Evolutionary conservation across 495 filamentous ascomycete genomes (phyloP).

Genomic region (Lineolata rhizophorae): DNA sequence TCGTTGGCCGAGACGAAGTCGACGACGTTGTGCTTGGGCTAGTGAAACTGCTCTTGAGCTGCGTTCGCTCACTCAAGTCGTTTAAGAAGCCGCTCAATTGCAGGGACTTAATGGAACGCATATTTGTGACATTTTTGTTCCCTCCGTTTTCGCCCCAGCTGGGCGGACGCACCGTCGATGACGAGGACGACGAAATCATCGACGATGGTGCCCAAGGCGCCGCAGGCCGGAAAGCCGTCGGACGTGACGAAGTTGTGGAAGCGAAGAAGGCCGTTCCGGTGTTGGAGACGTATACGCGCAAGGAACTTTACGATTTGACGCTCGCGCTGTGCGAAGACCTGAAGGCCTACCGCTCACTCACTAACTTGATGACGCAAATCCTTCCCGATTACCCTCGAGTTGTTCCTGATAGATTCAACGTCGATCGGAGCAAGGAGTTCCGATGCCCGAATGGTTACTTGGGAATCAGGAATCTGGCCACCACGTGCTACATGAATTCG

Average conservation of each 20-base stretch:
- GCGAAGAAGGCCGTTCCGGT: slow-evolving; percentile 18
- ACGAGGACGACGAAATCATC: too few species aligned
- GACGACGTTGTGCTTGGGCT: slow-evolving; percentile 27
- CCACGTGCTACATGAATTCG: slow-evolving; percentile 96
- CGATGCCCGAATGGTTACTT: slow-evolving; percentile 58
- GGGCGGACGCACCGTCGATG: too few species aligned
- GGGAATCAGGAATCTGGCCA: slow-evolving; percentile 73
- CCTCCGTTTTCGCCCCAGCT: slow-evolving; percentile 31
- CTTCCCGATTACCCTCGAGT: background rate
- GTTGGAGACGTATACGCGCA: slow-evolving; percentile 32
- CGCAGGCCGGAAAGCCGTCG: too few species aligned
- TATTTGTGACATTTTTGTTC: slow-evolving; percentile 53
- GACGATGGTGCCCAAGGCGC: too few species aligned
- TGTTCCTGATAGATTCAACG: too few species aligned
- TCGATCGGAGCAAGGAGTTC: slow-evolving; percentile 45
- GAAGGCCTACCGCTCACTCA: too few species aligned
- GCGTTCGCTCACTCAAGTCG: too few species aligned
- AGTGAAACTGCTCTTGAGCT: slow-evolving; percentile 21
- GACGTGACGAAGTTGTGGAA: too few species aligned
- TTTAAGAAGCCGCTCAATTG: slow-evolving; percentile 4
- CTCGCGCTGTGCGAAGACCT: background rate
- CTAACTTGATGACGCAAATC: too few species aligned
- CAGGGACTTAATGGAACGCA: slow-evolving; percentile 24
- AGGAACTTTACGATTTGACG: slow-evolving; percentile 30
- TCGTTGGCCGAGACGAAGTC: slow-evolving; percentile 25